phyloP scores from a whole-genome alignment of 2,329 filamentous ascomycete genomes.

The Nemania bipapillata region DNA sequence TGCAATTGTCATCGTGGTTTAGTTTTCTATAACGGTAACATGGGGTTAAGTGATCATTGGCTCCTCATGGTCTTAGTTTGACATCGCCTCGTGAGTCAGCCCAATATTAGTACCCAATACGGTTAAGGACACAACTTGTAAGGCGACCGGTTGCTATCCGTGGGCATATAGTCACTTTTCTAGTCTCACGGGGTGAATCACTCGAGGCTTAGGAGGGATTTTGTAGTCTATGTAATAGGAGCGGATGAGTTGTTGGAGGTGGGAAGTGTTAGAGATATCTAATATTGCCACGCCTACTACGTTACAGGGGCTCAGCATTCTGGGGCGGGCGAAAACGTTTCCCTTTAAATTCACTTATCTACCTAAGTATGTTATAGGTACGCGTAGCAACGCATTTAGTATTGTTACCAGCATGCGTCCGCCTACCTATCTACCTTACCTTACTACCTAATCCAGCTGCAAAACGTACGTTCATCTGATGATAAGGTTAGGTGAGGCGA shows the following conservation, averaged over 20 bases:
- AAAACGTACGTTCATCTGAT: conserved; percentile 11
- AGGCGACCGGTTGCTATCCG: background rate
- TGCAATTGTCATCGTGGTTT: too few relatives aligned
- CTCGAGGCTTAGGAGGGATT: background rate
- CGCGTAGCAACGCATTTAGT: too few relatives aligned
- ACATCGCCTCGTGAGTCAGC: background rate
- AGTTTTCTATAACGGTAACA: too few relatives aligned
- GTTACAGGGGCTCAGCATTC: too few relatives aligned
- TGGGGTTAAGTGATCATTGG: too few relatives aligned
- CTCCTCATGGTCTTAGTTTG: background rate
- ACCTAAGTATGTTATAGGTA: too few relatives aligned
- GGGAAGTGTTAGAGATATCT: background rate
- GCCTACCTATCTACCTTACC: background rate
- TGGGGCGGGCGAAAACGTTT: too few relatives aligned
- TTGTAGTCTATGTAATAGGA: background rate
- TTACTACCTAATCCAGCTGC: too few relatives aligned
- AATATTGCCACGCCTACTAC: too few relatives aligned
- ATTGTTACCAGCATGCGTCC: too few relatives aligned
- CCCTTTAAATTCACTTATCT: too few relatives aligned
- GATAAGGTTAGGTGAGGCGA: background rate
- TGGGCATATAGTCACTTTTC: background rate
- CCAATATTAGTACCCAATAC: background rate
- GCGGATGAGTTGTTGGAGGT: background rate
- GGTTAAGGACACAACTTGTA: background rate
- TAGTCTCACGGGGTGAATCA: background rate